phyloP scores from a whole-genome alignment of 1,139 yeast species.

The Yamadazyma sp. region DNA sequence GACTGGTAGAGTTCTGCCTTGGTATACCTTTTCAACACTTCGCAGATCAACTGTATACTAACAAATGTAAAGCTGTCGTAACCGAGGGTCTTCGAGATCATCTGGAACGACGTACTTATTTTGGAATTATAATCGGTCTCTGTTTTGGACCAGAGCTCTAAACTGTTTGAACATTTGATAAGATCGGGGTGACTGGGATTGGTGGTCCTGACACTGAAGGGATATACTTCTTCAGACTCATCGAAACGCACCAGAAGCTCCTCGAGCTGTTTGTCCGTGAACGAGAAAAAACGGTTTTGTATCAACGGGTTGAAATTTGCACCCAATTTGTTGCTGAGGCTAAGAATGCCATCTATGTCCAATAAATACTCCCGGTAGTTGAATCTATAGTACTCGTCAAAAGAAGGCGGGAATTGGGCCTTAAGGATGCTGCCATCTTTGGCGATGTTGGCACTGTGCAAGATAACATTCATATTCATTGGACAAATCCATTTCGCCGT shows the following conservation, averaged over 20 bases:
- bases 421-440: too few species aligned
- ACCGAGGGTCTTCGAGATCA: slow-evolving; percentile 14
- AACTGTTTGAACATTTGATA: slow-evolving; percentile 7
- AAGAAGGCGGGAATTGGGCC: too few species aligned
- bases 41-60: slow-evolving; percentile 50
- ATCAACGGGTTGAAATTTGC: neutral
- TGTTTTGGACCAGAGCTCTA: slow-evolving; percentile 53
- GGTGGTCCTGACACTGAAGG: slow-evolving; percentile 7
- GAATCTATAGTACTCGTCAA: slow-evolving; percentile 21
- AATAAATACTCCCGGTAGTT: slow-evolving; percentile 16
- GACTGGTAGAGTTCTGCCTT: slow-evolving; percentile 48
- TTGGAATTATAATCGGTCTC: slow-evolving; percentile 27
- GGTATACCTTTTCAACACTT: slow-evolving; percentile 40
- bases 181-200: slow-evolving; percentile 7
- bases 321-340: neutral
- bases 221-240: neutral
- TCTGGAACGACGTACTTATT: slow-evolving; percentile 44
- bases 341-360: slow-evolving; percentile 3
- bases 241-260: neutral
- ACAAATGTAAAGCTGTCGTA: slow-evolving; percentile 8
- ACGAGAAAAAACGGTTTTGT: neutral
- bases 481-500: slow-evolving; percentile 11
- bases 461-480: slow-evolving; percentile 12
- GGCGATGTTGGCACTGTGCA: slow-evolving; percentile 10
- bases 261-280: neutral